Evolutionary conservation across 2,329 filamentous ascomycete genomes (phyloP).

Genomic region (Diaporthe citri): DNA sequence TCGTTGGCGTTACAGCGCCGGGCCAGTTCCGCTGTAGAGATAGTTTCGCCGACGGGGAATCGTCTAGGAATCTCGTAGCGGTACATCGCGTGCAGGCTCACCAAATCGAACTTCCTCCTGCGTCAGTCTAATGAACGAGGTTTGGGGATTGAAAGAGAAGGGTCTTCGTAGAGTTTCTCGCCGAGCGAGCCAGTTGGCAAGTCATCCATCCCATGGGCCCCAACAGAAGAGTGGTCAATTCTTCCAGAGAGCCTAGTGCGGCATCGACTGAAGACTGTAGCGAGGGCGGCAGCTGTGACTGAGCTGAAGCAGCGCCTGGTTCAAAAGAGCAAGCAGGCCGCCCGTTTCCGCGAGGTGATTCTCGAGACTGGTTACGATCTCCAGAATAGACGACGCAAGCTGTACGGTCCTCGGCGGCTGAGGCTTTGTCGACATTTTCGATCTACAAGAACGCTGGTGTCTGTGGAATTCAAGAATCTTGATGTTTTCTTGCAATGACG

Average conservation of each 20-base stretch:
- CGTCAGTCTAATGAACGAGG: neutral
- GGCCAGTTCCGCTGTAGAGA: neutral
- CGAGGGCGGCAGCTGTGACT: neutral
- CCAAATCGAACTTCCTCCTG: neutral
- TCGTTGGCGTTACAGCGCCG: neutral
- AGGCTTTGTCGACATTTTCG: neutral
- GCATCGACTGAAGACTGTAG: neutral
- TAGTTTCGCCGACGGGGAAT: neutral
- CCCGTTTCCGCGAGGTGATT: neutral
- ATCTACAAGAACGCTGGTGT: neutral
- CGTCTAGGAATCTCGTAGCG: neutral
- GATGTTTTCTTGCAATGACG: neutral
- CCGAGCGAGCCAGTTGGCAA: neutral
- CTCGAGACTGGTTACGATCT: neutral
- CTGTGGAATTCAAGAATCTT: neutral
- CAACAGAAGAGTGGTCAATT: neutral
- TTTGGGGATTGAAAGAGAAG: neutral
- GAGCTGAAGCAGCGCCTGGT: neutral
- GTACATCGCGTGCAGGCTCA: neutral
- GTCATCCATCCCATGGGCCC: neutral
- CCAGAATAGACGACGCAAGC: neutral
- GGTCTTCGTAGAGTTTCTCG: neutral
- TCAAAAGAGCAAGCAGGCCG: no score
- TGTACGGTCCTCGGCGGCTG: neutral
- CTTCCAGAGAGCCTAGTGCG: neutral